Evolutionary conservation across 768 basidiomycete genomes (phyloP), one percentile per base, ranked within the genome.

Genomic region (Serendipita sp.): DNA sequence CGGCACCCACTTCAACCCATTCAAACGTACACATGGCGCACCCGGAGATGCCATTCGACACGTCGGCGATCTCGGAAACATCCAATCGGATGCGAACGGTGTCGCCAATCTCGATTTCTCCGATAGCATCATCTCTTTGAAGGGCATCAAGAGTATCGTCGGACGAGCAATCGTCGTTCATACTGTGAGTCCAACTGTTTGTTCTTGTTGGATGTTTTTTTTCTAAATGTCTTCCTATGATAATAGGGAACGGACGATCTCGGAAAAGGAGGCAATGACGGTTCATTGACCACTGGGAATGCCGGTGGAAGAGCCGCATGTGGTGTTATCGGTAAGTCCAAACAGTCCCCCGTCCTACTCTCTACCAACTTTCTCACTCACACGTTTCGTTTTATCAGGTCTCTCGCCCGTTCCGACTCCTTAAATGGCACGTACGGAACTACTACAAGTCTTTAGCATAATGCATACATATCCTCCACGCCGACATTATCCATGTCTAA

Each of bases 121-220:
- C 58, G 88, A 90, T 71, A 67, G 71, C 31, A 66, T 79, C 36
- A 80, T 91, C 63, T 82, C 85, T 46, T 78, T 91, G 64, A 83
- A 83, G 66, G 88, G 87, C 2, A 79, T 79, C 3, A 72, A 75
- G 69, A 84, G 82, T 69, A 84, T 90, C 68, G 65, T 91, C 55
- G 88, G 84, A 6, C 86, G 88, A 52, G 77, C 84, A 52, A 79
- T 91, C 62, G 88, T 91, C 1, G 76, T 92, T 43, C 90, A 91
- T 74, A 80, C 79, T 63, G 84, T 84, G 68, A 64, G 76, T 72
- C 58, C 67, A 16, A 53, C 66, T 67, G 53, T 34, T 65, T 43
- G 10, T 44, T 43, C 48, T 31, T 31, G 3, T 29, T 33, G 4
- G 6, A 13, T 13, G 37, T 13, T 13, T 40, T 40, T 13, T 6